Base-by-base conservation (phyloP, 352 stramenopile genomes). In the Thalassiosira mediterranea region DNA sequence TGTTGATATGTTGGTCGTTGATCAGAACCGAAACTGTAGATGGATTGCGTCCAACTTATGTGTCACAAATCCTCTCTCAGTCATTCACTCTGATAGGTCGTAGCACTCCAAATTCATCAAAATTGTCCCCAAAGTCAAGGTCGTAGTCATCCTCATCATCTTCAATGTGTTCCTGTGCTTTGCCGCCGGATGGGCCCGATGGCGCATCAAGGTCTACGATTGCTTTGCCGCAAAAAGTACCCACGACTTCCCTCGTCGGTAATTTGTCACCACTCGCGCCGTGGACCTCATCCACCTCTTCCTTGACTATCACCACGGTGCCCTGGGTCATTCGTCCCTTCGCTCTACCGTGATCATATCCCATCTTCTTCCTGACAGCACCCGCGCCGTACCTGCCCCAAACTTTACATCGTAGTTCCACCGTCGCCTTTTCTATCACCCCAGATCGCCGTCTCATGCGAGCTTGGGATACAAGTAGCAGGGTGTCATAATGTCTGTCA, bases 401-500 rank as follows among this genome's bases (percentile, higher is more conserved):
- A 53, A 79, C 5, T 53, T 65, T 72, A 64, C 70, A 79, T 69
- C 70, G 37, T 28, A 79, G 51, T 44, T 79, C 61, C 4, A 79
- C 61, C 28, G 42, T 68, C 31, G 70, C 70, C 54, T 58, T 69
- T 66, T 79, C 70, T 46, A 64, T 68, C 21, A 73, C 58, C 15
- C 46, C 48, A 7, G 44, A 40, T 28, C 46, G 5, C 47, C 54
- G 70, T 26, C 70, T 53, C 48, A 79, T 82, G 32, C 82, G 68
- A 34, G 74, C 62, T 73, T 87, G 71, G 23, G 81, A 83, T 64
- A 75, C 54, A 17, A 90, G 65, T 29, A 62, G 67, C 4, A 90
- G 29, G 58, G 81, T 67, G 67, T 90, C 84, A 25, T 85, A 90
- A 40, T 80, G 79, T 13, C 84, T 58, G 79, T 91, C 84, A 17